phyloP scores from a whole-genome alignment of 305 asterid species.

The Solanum aculeatissimum region DNA sequence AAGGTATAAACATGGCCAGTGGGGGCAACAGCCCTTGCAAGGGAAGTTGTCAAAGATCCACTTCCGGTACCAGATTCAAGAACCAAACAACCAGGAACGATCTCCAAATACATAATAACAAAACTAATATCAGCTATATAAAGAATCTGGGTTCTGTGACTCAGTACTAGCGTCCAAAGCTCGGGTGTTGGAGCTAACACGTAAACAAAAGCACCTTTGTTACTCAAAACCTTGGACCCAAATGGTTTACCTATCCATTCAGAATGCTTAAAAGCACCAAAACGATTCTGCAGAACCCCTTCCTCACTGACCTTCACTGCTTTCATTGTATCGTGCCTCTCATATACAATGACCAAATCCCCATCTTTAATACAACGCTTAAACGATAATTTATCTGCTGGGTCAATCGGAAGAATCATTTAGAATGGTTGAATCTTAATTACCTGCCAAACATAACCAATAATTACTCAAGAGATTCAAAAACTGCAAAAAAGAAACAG shows the following conservation, averaged over 20 bases:
- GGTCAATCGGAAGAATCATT: constrained; percentile 39
- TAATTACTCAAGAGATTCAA: not conserved
- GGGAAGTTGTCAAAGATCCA: constrained; percentile 82
- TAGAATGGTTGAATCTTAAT: not conserved
- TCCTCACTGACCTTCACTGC: constrained; percentile 50
- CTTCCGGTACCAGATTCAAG: constrained; percentile 97
- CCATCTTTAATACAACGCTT: constrained; percentile 48
- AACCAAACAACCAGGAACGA: constrained; percentile 83
- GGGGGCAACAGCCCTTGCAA: constrained; percentile 89
- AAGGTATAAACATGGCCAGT: constrained; percentile 75
- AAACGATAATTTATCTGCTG: constrained; percentile 39
- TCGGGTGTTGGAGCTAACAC: constrained; percentile 89
- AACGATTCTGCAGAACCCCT: constrained; percentile 75
- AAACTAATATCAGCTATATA: constrained; percentile 90
- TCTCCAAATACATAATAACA: constrained; percentile 81
- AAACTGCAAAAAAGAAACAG: not conserved
- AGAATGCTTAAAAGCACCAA: constrained; percentile 77
- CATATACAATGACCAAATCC: constrained; percentile 75
- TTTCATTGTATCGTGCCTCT: constrained; percentile 69
- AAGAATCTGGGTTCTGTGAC: constrained; percentile 94
- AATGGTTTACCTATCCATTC: constrained; percentile 89
- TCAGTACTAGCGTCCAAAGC: constrained; percentile 84
- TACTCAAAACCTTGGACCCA: constrained; percentile 75
- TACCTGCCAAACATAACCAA: not conserved
- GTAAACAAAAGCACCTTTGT: constrained; percentile 70